A percentile compares a stretch with the other conserved stretches of the same genome.
These are phyloP conservation scores for Sporisorium sorghi DNA, from an alignment of 1,284 basidiomycete genomes.

Conservation along the genomic window DNA sequence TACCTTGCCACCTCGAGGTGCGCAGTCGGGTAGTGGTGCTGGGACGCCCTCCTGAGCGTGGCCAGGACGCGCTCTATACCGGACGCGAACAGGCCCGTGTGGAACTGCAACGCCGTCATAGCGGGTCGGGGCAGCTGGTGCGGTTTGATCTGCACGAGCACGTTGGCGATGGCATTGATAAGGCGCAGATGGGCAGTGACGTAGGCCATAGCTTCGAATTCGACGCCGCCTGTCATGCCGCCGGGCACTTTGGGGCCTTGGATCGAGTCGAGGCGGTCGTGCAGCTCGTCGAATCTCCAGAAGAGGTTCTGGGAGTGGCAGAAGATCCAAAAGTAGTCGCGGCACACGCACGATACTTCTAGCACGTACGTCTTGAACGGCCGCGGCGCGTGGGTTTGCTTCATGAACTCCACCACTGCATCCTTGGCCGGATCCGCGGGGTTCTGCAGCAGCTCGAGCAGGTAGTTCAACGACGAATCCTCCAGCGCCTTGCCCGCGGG, in stretches of 20 bases:
- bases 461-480: conserved; percentile 49
- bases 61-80: conserved; percentile 56
- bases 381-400: conserved; percentile 81
- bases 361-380: conserved; percentile 91
- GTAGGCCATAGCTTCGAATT: conserved; percentile 96
- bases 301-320: conserved; percentile 93
- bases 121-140: conserved; percentile 24
- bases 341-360: conserved; percentile 87
- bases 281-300: conserved; percentile 84
- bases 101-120: conserved; percentile 51
- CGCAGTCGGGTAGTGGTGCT: conserved; percentile 59
- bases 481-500: conserved; percentile 49
- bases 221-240: conserved; percentile 97
- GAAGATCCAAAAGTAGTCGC: conserved; percentile 98
- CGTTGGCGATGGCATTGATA: conserved; percentile 45
- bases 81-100: conserved; percentile 46
- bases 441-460: conserved; percentile 60
- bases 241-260: conserved; percentile 93
- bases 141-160: conserved; percentile 24
- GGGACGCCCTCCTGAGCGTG: conserved; percentile 44
- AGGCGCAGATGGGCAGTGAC: conserved; percentile 71
- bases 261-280: conserved; percentile 77
- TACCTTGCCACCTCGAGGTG: conserved; percentile 65
- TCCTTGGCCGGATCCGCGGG: conserved; percentile 45
- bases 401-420: conserved; percentile 79